Evolutionary conservation across 139 green algal species (phyloP), one percentile per base, ranked within the genome.

Genomic region (Coelastrella sp.): DNA sequence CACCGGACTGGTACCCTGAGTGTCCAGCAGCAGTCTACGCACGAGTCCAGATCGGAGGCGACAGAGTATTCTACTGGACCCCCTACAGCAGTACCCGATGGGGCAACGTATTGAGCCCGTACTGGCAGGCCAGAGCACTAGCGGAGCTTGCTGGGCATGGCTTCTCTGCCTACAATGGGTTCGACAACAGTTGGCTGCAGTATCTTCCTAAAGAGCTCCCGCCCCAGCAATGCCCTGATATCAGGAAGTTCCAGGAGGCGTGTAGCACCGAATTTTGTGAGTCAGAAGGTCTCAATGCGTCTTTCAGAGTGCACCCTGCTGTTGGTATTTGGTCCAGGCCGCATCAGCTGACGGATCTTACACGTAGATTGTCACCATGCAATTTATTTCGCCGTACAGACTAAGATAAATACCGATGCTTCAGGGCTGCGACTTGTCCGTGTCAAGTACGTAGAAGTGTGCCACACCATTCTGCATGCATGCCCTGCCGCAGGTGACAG

Each of bases 91-190:
- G 11, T 15, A 59, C 11, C 15, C 20, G 84, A 11, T 89, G 84
- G 84, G 84, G 84, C 17, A 89, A 89, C 59, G 84, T 27, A 0
- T 74, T 89, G n/a, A 82, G 66, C 27, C 84, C 84, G 24, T 89
- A 89, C 56, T 89, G 84, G 84, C 84, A 89, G 58, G 84, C 84
- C 70, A 68, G 84, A n/a, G 84, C 84, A 8, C 20, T 89, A 60
- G 84, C 84, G 25, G 66, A 73, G 56, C 8, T 89, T 24, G 84
- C 84, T 35, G 84, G 84, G 17, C 72, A 89, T 65, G 84, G 84
- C 56, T 89, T 89, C 24, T 57, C 82, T 89, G 84, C 68, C 0
- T 89, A 74, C 25, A 70, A 6, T 19, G 84, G 84, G 4, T 89
- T 89, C 70, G 84, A 89, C 11, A 14, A 24, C 11, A 56, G n/a